Base-by-base conservation (phyloP, 1,284 basidiomycete species). In the Sparassis latifolia region DNA sequence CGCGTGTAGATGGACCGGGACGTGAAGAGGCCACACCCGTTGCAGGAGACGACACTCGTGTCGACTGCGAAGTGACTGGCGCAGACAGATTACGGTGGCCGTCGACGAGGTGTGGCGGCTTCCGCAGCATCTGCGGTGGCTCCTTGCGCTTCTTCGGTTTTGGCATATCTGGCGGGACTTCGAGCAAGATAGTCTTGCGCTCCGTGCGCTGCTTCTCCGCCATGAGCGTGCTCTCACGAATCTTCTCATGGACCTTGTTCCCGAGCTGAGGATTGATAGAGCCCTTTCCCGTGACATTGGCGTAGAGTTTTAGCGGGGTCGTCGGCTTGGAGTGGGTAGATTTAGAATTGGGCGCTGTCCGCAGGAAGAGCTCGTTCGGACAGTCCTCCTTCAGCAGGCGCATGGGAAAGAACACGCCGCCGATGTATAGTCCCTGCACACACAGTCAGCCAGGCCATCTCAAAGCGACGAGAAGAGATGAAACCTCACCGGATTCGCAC, bases 291-390 rank as follows among this genome's bases (percentile, higher is more conserved):
- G 77, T 71, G 41, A 89, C 77, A 57, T 79, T 81, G 52, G 84
- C 86, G 57, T 82, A 77, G n/a, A 83, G 76, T 62, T 83, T 86
- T 55, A 89, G 76, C 1, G 84, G 79, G 0, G 78, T 76, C 56
- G 71, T 78, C 32, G 76, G 78, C 64, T 80, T 81, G 33, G 71
- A 66, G 4, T 75, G 69, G n/a, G 76, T 73, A 35, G 78, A 69
- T 20, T 20, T 20, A 20, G 20, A 20, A 20, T 20, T 20, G 20
- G 20, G 20, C 20, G 20, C 20, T 10, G 78, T 69, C 10, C 84
- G 77, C 20, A 88, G 73, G 66, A 86, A 89, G 42, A 89, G 73
- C 56, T 89, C 87, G 58, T 87, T 83, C 9, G 75, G 69, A 1
- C 72, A 63, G 53, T 70, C 72, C 64, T 87, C 86, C 49, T 70